Evolutionary conservation across 345 rosid genomes (phyloP).

Genomic region (Gossypium herbaceum): DNA sequence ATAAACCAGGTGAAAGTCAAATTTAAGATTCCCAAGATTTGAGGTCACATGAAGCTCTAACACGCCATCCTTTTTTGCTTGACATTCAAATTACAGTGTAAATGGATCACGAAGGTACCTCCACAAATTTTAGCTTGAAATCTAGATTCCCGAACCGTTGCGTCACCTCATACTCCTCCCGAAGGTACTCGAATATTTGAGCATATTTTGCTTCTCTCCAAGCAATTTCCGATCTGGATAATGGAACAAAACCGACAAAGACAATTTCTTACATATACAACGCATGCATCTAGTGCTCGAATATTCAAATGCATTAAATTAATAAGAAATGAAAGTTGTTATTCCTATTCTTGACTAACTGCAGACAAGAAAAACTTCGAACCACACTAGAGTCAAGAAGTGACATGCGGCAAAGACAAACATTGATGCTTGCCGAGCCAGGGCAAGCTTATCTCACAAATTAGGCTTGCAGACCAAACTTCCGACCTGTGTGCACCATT

Average conservation of each 20-base stretch:
- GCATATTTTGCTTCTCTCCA: constrained; percentile 96
- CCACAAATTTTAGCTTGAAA: constrained; percentile 85
- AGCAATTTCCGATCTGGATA: constrained; percentile 85
- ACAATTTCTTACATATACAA: not conserved
- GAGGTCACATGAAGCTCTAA: not conserved
- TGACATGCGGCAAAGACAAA: not conserved
- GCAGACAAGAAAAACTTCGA: not conserved
- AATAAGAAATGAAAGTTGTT: not conserved
- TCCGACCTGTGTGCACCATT: not conserved
- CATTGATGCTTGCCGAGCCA: not conserved
- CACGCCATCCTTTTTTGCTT: not conserved
- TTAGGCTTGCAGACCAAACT: not conserved
- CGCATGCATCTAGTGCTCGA: not conserved
- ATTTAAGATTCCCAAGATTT: not conserved
- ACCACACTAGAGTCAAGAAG: not conserved
- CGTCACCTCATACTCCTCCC: constrained; percentile 89
- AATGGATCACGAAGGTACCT: constrained; percentile 37
- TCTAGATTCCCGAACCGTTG: constrained; percentile 87
- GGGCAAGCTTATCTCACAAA: not conserved
- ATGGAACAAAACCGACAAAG: constrained; percentile 9
- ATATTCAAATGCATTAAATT: not conserved
- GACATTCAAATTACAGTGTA: not conserved
- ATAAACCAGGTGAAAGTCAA: not conserved
- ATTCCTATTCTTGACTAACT: not conserved
- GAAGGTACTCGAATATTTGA: constrained; percentile 78